Evolutionary conservation across 1,284 basidiomycete genomes (phyloP).

Genomic region (Ustilago cynodontis): DNA sequence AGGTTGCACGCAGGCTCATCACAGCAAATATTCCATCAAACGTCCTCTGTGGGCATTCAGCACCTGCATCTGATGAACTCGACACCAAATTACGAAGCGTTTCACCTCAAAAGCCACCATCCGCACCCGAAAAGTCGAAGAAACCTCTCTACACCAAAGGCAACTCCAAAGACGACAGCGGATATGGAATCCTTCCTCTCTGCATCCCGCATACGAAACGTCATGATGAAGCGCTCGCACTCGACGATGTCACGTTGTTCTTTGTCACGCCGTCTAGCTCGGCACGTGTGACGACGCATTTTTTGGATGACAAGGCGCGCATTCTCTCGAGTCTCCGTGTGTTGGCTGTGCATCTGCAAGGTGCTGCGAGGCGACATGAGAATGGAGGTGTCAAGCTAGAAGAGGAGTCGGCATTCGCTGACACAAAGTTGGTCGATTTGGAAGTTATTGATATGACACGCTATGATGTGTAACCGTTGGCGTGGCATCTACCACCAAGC

Average conservation of each 20-base stretch:
- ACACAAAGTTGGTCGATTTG: slow-evolving; percentile 14
- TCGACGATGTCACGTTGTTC: slow-evolving; percentile 47
- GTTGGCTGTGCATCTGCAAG: slow-evolving; percentile 21
- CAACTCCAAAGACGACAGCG: slow-evolving; percentile 40
- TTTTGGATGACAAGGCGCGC: slow-evolving; percentile 57
- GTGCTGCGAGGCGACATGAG: neutral
- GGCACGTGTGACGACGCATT: slow-evolving; percentile 65
- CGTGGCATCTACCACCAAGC: neutral
- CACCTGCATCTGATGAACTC: neutral
- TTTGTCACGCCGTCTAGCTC: slow-evolving; percentile 59
- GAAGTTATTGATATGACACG: slow-evolving; percentile 20
- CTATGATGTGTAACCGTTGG: neutral
- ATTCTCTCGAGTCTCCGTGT: slow-evolving; percentile 40
- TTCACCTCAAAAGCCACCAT: neutral
- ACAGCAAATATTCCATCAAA: neutral
- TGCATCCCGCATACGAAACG: slow-evolving; percentile 22
- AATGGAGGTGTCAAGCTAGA: neutral
- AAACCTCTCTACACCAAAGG: slow-evolving; percentile 43
- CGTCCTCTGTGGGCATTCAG: slow-evolving; percentile 14
- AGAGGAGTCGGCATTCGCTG: neutral
- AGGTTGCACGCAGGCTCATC: neutral
- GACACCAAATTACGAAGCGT: neutral
- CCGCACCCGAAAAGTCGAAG: slow-evolving; percentile 13
- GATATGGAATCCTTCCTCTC: slow-evolving; percentile 45
- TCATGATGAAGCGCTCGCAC: neutral